A percentile compares a stretch with the other conserved stretches of the same genome.
These are phyloP conservation scores for Alternaria sp. DNA, from an alignment of 2,329 filamentous ascomycete genomes.

Conservation along the genomic window DNA sequence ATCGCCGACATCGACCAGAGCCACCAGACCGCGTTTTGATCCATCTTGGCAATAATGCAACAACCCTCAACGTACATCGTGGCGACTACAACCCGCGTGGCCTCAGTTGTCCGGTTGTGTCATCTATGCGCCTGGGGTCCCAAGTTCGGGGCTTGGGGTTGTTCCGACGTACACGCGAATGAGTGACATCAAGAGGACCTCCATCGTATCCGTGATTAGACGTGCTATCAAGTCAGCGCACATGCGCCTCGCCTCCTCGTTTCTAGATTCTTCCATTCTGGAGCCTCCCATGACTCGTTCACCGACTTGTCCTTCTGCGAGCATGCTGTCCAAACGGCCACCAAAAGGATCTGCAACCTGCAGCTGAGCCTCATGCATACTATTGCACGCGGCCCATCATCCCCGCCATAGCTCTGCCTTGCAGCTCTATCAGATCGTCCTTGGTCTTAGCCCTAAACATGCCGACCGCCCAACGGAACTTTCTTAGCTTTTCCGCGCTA, in stretches of 20 bases:
- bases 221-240: not conserved
- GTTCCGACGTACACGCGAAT: conserved; percentile 5
- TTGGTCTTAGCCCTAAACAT: conserved; percentile 9
- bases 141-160: conserved; percentile 4
- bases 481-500: conserved; percentile 12
- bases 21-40: conserved; percentile 11
- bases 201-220: conserved; percentile 6
- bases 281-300: conserved; percentile 17
- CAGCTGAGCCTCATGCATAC: conserved; percentile 19
- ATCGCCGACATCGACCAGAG: conserved; percentile 14
- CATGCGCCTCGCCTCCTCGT: conserved; percentile 10
- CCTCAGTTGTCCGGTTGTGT: conserved; percentile 3
- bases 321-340: conserved; percentile 18
- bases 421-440: conserved; percentile 17
- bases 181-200: conserved; percentile 1
- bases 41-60: conserved; percentile 5
- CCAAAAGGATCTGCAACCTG: conserved; percentile 20
- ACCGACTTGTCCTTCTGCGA: conserved; percentile 17
- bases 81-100: conserved; percentile 14
- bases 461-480: conserved; percentile 7
- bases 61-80: conserved; percentile 6
- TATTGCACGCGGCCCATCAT: conserved; percentile 16
- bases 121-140: conserved; percentile 14
- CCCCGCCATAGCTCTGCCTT: conserved; percentile 14
- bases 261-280: conserved; percentile 7